phyloP scores from a whole-genome alignment of 805 yeast genomes.

The Lachancea thermotolerans region DNA sequence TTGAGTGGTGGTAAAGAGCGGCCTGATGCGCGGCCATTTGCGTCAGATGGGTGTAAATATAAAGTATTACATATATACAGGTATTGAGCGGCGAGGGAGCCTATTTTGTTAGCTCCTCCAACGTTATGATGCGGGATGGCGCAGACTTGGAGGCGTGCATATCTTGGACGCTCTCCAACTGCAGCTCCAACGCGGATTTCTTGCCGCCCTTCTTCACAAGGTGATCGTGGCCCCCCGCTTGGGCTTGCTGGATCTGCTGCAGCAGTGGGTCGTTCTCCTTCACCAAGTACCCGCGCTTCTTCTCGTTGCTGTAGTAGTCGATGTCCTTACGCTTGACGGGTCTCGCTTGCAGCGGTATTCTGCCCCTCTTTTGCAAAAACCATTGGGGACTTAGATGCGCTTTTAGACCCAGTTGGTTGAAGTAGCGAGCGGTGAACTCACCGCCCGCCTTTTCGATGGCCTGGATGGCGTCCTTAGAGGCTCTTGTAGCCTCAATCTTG shows the following conservation, averaged over 20 bases:
- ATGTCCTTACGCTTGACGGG: constrained; percentile 81
- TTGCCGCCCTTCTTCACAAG: constrained; percentile 21
- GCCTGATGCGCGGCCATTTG: too few species aligned
- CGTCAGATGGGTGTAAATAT: too few species aligned
- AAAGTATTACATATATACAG: constrained; percentile 21
- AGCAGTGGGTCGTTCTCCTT: constrained; percentile 33
- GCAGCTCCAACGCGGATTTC: constrained; percentile 29
- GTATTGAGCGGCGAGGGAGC: not conserved
- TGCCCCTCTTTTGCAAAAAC: constrained; percentile 62
- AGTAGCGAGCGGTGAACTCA: constrained; percentile 65
- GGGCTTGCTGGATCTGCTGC: constrained; percentile 20
- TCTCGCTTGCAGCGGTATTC: constrained; percentile 76
- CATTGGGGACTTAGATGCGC: constrained; percentile 74
- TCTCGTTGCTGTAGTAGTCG: constrained; percentile 63
- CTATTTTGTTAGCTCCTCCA: constrained; percentile 9
- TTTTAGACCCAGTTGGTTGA: constrained; percentile 56
- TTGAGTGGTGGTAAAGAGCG: too few species aligned
- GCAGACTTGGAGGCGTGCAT: constrained; percentile 15
- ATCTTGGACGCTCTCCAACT: constrained; percentile 29
- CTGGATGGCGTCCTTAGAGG: constrained; percentile 65
- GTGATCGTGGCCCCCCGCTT: constrained; percentile 15
- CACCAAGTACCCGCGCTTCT: constrained; percentile 67
- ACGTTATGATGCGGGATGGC: constrained; percentile 14
- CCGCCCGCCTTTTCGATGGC: constrained; percentile 71
- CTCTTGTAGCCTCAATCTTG: constrained; percentile 75